Conservation (phyloP, 2,329 filamentous ascomycete genomes). For the Pseudogymnoascus sp. region DNA sequence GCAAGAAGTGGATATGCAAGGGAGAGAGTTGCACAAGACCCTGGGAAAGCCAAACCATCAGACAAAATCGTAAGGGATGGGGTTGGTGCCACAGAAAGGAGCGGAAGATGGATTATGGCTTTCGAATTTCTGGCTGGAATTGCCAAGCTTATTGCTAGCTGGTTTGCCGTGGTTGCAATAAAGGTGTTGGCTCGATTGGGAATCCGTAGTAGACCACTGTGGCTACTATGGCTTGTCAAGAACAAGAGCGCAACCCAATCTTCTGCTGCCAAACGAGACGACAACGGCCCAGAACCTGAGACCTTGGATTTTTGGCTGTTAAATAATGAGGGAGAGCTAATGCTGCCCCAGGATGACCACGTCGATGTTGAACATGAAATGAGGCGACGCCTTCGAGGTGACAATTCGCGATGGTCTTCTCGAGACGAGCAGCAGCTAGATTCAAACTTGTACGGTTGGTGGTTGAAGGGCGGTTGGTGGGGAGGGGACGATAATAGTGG, state of each 20-base stretch:
- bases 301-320: slow-evolving; percentile 46
- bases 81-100: slow-evolving; percentile 71
- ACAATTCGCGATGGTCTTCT: slow-evolving; percentile 33
- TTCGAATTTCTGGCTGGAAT: slow-evolving; percentile 72
- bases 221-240: slow-evolving; percentile 41
- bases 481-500: slow-evolving; percentile 74
- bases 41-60: slow-evolving; percentile 34
- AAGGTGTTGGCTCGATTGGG: slow-evolving; percentile 49
- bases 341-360: slow-evolving; percentile 51
- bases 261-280: slow-evolving; percentile 13
- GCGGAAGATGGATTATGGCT: slow-evolving; percentile 69
- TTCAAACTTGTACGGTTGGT: slow-evolving; percentile 72
- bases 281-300: slow-evolving; percentile 25
- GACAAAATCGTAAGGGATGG: slow-evolving; percentile 48
- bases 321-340: slow-evolving; percentile 44
- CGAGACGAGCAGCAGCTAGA: slow-evolving; percentile 61
- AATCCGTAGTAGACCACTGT: slow-evolving; percentile 54
- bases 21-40: slow-evolving; percentile 60
- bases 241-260: slow-evolving; percentile 15
- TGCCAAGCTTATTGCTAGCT: slow-evolving; percentile 52
- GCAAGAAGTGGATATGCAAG: slow-evolving; percentile 59
- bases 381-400: slow-evolving; percentile 49
- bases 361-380: slow-evolving; percentile 79
- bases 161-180: slow-evolving; percentile 15
- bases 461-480: slow-evolving; percentile 77